phyloP scores from a whole-genome alignment of 2,329 filamentous ascomycete species.

The Xylariaceae sp. region DNA sequence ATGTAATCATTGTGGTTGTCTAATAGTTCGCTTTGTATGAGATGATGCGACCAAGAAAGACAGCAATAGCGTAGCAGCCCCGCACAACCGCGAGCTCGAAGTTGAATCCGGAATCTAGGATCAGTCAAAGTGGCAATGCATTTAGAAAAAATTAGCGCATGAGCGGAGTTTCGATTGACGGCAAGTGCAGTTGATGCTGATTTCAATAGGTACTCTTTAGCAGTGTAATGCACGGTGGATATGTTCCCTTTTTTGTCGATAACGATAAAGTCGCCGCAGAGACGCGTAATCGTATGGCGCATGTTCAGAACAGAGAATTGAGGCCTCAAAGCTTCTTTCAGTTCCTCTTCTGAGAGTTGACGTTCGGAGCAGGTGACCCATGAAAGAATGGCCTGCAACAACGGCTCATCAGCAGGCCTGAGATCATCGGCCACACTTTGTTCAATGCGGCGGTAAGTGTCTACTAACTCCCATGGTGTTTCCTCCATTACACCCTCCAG shows the following conservation, averaged over 20 bases:
- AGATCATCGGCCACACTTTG: background rate
- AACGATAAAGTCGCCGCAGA: background rate
- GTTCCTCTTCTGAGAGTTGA: background rate
- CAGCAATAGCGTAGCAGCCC: background rate
- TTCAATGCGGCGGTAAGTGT: background rate
- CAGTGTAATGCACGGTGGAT: background rate
- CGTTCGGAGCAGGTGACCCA: constrained; percentile 1
- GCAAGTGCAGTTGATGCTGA: background rate
- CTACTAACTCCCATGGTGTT: background rate
- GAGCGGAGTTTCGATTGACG: background rate
- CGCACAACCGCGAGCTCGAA: background rate
- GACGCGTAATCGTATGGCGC: background rate
- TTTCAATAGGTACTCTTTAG: background rate
- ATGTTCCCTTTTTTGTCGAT: background rate
- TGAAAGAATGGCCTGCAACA: background rate
- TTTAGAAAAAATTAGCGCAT: background rate
- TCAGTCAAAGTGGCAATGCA: background rate
- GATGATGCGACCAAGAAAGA: background rate
- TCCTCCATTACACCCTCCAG: background rate
- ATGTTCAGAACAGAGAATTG: background rate
- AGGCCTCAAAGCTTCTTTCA: constrained; percentile 1
- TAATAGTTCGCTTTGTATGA: background rate
- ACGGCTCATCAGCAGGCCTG: background rate
- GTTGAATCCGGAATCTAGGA: background rate
- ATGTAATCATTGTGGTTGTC: background rate